These are phyloP conservation scores for Blastobotrys proliferans DNA, from an alignment of 1,139 yeast species.

Conservation along the genomic window DNA sequence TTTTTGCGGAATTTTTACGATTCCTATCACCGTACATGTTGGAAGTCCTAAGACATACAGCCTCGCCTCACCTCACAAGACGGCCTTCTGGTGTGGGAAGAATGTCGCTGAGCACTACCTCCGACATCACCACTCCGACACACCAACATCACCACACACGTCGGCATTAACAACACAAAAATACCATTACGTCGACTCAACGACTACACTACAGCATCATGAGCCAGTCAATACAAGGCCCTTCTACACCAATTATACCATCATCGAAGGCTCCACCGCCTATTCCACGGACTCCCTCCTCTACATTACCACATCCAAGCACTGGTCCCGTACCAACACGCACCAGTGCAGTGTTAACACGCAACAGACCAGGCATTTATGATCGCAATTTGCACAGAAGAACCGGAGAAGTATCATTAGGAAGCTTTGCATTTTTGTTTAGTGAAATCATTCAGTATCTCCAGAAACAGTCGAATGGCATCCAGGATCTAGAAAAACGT, in stretches of 20 bases:
- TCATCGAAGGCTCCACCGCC: conserved; percentile 30
- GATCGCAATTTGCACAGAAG: conserved; percentile 66
- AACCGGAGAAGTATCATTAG: conserved; percentile 60
- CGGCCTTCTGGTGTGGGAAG: too few relatives aligned
- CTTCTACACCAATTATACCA: conserved; percentile 32
- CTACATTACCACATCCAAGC: conserved; percentile 30
- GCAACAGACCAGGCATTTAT: conserved; percentile 41
- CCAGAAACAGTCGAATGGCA: conserved; percentile 60
- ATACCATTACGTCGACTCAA: too few relatives aligned
- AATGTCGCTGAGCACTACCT: too few relatives aligned
- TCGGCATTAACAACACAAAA: too few relatives aligned
- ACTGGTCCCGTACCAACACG: conserved; percentile 11
- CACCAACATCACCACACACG: too few relatives aligned
- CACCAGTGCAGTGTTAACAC: conserved; percentile 8
- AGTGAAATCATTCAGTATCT: conserved; percentile 69
- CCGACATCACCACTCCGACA: too few relatives aligned
- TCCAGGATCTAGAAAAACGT: conserved; percentile 71
- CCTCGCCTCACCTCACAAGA: too few relatives aligned
- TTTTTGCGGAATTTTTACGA: too few relatives aligned
- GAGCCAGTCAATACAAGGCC: conserved; percentile 20
- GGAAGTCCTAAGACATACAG: too few relatives aligned
- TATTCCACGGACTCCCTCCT: conserved; percentile 32
- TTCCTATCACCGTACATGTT: too few relatives aligned
- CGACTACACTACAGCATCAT: too few relatives aligned
- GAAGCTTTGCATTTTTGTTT: conserved; percentile 67